Conservation (phyloP, 2,329 filamentous ascomycete species). For the Madurella fahalii region DNA sequence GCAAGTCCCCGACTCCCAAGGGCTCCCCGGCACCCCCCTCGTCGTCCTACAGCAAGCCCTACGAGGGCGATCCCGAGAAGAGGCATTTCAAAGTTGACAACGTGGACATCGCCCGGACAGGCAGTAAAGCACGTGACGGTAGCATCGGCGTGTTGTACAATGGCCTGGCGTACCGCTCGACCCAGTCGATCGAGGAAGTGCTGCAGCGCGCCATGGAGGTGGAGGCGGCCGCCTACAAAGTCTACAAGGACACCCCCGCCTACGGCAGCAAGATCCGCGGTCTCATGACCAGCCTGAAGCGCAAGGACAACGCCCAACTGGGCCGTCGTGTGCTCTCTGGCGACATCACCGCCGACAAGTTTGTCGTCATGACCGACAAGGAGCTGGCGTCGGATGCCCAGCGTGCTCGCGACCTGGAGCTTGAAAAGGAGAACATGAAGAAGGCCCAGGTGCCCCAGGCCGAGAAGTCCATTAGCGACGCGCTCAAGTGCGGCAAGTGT, state of each 20-base stretch:
- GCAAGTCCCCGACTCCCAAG: conserved; percentile 37
- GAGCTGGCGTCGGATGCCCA: conserved; percentile 87
- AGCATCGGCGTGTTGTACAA: conserved; percentile 93
- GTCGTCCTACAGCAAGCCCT: conserved; percentile 40
- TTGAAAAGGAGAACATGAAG: conserved; percentile 92
- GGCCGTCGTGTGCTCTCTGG: conserved; percentile 71
- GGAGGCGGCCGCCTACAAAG: conserved; percentile 70
- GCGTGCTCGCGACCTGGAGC: conserved; percentile 67
- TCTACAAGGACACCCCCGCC: conserved; percentile 64
- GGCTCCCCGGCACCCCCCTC: conserved; percentile 46
- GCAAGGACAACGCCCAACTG: conserved; percentile 77
- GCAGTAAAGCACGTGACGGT: conserved; percentile 69
- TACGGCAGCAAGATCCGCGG: conserved; percentile 90
- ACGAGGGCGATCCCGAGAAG: conserved; percentile 68
- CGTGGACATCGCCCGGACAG: conserved; percentile 72
- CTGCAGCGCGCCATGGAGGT: conserved; percentile 75
- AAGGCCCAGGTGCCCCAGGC: conserved; percentile 91
- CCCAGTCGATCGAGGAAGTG: conserved; percentile 66
- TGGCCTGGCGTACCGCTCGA: conserved; percentile 68
- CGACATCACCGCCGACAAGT: conserved; percentile 65
- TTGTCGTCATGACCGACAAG: conserved; percentile 83
- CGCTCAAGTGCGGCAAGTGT: conserved; percentile 86
- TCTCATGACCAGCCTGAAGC: conserved; percentile 92
- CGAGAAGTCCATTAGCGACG: conserved; percentile 85
- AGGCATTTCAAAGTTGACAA: conserved; percentile 78